Base-by-base conservation (phyloP, 768 basidiomycete species). In the Dictyophora rubrovolvata region DNA sequence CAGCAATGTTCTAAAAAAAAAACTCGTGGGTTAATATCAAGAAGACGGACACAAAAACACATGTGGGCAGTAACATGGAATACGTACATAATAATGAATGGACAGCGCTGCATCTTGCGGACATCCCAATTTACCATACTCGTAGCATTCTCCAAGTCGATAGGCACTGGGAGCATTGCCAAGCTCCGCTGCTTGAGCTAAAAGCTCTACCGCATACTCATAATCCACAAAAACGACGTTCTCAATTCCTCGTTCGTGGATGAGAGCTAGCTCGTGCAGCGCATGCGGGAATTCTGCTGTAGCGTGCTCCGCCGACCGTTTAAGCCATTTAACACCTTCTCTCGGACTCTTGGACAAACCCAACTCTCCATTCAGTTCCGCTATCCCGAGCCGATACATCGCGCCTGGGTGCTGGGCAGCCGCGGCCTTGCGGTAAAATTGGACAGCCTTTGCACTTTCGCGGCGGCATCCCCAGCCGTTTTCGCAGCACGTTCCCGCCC, bases 311-410 rank as follows among this genome's bases (percentile, higher is more conserved):
- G 94, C 93, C 36, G 93, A 93, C 55, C 96, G 82, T 72, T 98
- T 98, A 63, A 99, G 81, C 93, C 94, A 98, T 74, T 96, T 96
- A 65, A 98, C 91, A 60, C 96, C 96, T 70, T 98, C 96, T 72
- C 90, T 91, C 6, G 93, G 90, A 50, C 86, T 84, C 70, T 86
- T 89, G 22, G 85, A 79, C 16, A 94, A 75, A 0, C 91, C 86
- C 1, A 99, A 80, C 70, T 96, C 92, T 62, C 95, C 95, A 64
- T 98, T 98, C 58, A 99, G 82, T 69, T 98, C 95, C 22, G 89
- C 91, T 60, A 93, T 89, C 6, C 95, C 96, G 22, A 99, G 83
- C 16, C 96, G 87, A 70, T 97, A 97, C 85, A 98, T 89, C 0
- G 96, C 90, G 16, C 92, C 93, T 0, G 93, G 93, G 64, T 98